These are phyloP conservation scores for Amylocarpus encephaloides DNA, from an alignment of 2,329 filamentous ascomycete species.

Conservation along the genomic window DNA sequence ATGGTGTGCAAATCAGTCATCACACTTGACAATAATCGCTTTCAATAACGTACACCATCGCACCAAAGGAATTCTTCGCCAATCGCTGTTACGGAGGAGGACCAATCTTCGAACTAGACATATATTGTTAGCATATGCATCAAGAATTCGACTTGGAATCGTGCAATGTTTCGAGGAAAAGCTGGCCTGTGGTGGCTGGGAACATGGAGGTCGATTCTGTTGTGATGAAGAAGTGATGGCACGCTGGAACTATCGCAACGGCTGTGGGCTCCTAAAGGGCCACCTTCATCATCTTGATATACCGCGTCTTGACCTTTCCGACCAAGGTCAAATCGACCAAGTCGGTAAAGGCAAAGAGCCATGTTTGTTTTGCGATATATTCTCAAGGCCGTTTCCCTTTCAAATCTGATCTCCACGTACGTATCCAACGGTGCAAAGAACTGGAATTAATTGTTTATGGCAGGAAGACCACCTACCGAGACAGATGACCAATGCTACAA, in stretches of 20 bases:
- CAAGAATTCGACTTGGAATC: too few species aligned
- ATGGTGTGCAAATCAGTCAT: too few species aligned
- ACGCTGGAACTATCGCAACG: slow-evolving; percentile 3
- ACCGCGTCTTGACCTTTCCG: background rate
- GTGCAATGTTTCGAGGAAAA: background rate
- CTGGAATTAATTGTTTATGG: background rate
- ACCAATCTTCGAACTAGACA: slow-evolving; percentile 6
- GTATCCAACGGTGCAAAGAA: too few species aligned
- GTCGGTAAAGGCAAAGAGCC: background rate
- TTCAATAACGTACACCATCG: slow-evolving; percentile 15
- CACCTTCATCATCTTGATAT: too few species aligned
- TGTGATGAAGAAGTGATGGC: background rate
- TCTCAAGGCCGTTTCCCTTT: too few species aligned
- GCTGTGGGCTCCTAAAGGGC: slow-evolving; percentile 3
- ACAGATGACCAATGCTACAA: slow-evolving; percentile 15
- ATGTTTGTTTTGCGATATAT: too few species aligned
- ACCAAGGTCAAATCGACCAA: background rate
- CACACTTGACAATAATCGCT: too few species aligned
- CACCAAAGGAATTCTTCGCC: slow-evolving; percentile 15
- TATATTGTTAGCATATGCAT: background rate
- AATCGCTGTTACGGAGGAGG: slow-evolving; percentile 1
- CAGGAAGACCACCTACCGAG: slow-evolving; percentile 13
- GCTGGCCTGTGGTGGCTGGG: too few species aligned
- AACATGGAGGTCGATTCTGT: too few species aligned
- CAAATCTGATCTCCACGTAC: too few species aligned